Conservation (phyloP, 306 rosid species). For the Pyrus communis region DNA sequence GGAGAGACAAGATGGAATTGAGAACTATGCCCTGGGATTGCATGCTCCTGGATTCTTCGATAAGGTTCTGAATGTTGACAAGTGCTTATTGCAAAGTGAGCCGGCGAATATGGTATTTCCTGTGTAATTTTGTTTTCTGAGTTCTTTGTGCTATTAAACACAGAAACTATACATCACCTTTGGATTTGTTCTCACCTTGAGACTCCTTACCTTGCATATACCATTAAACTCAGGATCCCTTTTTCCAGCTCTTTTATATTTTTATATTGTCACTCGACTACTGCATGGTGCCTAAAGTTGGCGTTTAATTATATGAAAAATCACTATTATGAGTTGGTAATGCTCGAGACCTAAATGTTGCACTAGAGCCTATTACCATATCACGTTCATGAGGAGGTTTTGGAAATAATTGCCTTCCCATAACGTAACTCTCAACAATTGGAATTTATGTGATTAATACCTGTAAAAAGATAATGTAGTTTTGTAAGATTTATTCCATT, state of each 20-base stretch:
- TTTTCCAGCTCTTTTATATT: too few species aligned
- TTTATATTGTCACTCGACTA: neutral
- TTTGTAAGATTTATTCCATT: neutral
- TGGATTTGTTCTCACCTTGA: neutral
- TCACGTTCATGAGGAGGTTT: neutral
- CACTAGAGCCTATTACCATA: neutral
- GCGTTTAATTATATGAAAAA: neutral
- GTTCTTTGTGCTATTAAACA: neutral
- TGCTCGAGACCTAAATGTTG: neutral
- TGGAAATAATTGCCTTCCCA: neutral
- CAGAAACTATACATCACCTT: neutral
- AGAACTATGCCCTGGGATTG: conserved; percentile 55
- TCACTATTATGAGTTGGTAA: neutral
- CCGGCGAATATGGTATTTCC: conserved; percentile 70
- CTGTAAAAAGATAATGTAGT: too few species aligned
- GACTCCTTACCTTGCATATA: neutral
- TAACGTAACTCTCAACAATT: neutral
- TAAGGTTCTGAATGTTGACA: conserved; percentile 64
- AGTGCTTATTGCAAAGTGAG: conserved; percentile 69
- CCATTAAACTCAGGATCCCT: neutral
- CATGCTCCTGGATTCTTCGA: conserved; percentile 65
- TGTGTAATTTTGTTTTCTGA: neutral
- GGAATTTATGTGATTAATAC: neutral
- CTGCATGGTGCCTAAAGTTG: neutral
- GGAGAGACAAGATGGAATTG: conserved; percentile 36